These are phyloP conservation scores for Boletus tomentosulus DNA, from an alignment of 768 basidiomycete species.

Conservation along the genomic window DNA sequence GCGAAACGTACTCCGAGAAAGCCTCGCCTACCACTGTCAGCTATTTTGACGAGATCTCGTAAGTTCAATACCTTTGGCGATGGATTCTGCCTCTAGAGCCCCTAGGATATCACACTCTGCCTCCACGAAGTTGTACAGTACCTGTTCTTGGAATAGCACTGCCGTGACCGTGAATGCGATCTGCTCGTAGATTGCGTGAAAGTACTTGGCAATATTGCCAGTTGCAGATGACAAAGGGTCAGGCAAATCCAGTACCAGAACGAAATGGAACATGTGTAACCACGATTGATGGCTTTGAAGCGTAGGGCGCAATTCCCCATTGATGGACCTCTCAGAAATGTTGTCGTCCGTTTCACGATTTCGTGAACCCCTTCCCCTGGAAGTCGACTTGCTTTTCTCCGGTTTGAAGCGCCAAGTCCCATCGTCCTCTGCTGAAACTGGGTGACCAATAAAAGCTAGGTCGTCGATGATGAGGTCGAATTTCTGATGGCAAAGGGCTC, in stretches of 20 bases:
- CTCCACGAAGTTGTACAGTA: conserved; percentile 81
- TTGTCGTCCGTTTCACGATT: conserved; percentile 38
- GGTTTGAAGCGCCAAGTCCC: conserved; percentile 72
- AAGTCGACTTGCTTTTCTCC: conserved; percentile 49
- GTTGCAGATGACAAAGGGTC: conserved; percentile 84
- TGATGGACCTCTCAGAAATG: conserved; percentile 30
- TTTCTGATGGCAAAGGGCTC: conserved; percentile 85
- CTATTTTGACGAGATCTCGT: conserved; percentile 1
- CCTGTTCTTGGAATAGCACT: conserved; percentile 89
- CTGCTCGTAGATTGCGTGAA: conserved; percentile 86
- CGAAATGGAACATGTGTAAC: conserved; percentile 80
- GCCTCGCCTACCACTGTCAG: conserved; percentile 45
- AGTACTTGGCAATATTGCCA: conserved; percentile 72
- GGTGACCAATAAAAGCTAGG: conserved; percentile 91
- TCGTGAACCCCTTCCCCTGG: conserved; percentile 55
- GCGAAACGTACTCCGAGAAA: conserved; percentile 50
- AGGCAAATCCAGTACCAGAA: conserved; percentile 83
- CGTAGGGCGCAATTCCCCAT: conserved; percentile 31
- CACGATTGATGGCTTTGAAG: conserved; percentile 38
- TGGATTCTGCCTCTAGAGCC: conserved; percentile 64
- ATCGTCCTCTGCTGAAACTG: conserved; percentile 74
- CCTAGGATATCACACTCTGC: conserved; percentile 70
- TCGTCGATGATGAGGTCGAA: conserved; percentile 92
- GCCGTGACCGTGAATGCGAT: conserved; percentile 88
- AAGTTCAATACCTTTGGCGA: conserved; percentile 59